These are phyloP conservation scores for Ganoderma leucocontextum DNA, from an alignment of 1,284 basidiomycete genomes.

Conservation along the genomic window DNA sequence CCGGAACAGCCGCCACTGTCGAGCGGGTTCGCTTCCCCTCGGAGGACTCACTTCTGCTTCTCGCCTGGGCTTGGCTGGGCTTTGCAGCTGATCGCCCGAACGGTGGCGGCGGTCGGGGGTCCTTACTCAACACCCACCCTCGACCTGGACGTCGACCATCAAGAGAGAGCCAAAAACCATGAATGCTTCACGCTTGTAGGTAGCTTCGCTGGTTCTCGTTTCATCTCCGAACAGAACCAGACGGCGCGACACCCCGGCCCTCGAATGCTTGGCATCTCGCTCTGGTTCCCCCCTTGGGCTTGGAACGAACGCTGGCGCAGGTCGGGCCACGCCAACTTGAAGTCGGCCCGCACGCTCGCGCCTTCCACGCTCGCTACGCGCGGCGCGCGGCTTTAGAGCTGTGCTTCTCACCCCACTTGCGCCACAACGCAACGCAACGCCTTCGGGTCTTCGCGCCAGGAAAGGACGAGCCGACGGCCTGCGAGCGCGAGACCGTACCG, in stretches of 20 bases:
- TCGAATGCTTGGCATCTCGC: slow-evolving; percentile 7
- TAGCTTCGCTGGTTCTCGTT: neutral
- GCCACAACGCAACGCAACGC: neutral
- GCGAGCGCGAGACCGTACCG: neutral
- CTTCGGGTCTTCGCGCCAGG: neutral
- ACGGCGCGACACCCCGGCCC: neutral
- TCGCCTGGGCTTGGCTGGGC: neutral
- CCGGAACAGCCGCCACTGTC: neutral
- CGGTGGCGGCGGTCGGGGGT: neutral
- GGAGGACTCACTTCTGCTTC: neutral
- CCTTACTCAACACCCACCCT: neutral
- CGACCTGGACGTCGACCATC: neutral
- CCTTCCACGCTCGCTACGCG: neutral
- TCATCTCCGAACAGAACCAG: slow-evolving; percentile 7
- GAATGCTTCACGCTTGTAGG: neutral
- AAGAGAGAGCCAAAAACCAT: neutral
- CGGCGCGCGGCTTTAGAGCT: neutral
- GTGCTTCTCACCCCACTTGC: neutral
- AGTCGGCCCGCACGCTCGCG: slow-evolving; percentile 2
- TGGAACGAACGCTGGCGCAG: too few species aligned
- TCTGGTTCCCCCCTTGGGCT: neutral
- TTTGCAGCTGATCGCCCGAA: neutral
- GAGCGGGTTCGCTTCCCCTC: neutral
- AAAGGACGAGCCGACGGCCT: slow-evolving; percentile 2
- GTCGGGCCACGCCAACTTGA: neutral